These are phyloP conservation scores for Uronychia setigera DNA, from an alignment of 73 alveolate genomes.

Conservation along the genomic window DNA sequence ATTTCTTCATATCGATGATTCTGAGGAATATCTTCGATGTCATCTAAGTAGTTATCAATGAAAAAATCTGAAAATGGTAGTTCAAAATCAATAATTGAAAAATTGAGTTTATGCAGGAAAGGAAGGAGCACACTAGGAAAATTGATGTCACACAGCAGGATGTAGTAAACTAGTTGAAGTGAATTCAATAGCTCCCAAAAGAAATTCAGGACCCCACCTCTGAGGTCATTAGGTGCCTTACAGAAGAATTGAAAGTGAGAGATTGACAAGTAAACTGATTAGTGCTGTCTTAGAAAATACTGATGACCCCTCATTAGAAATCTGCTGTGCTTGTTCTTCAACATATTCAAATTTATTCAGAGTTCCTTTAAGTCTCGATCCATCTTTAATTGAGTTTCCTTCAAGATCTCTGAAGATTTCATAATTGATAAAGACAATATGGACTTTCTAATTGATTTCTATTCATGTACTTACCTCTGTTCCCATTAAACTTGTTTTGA, in stretches of 20 bases:
- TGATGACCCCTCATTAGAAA: neutral
- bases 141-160: neutral
- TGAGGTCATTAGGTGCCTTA: neutral
- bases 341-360: neutral
- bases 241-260: neutral
- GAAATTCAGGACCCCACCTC: neutral
- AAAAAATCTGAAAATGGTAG: neutral
- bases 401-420: neutral
- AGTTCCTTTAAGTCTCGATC: neutral
- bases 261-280: neutral
- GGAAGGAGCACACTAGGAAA: neutral
- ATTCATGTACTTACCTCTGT: neutral
- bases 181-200: constrained; percentile 6
- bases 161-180: neutral
- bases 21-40: neutral
- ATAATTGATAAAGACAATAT: too few relatives aligned
- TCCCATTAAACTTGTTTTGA: neutral
- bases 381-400: neutral
- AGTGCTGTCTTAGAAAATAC: neutral
- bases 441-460: neutral
- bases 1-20: neutral
- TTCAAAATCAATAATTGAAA: neutral
- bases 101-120: neutral
- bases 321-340: neutral
- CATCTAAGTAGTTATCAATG: neutral